These are phyloP conservation scores for Begonia masoniana DNA, from an alignment of 306 rosid species.

Conservation along the genomic window DNA sequence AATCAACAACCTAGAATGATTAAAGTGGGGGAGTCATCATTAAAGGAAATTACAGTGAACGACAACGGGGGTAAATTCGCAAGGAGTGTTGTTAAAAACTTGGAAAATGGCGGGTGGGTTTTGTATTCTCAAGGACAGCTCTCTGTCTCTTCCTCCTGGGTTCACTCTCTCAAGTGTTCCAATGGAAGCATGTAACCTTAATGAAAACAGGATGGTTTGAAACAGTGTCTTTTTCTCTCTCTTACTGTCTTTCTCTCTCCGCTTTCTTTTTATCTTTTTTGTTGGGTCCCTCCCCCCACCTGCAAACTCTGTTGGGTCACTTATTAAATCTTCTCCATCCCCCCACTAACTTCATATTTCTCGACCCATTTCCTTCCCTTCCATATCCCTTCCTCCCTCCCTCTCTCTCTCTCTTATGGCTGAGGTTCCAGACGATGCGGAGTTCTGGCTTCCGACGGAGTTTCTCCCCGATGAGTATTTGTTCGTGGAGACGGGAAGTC, in stretches of 20 bases:
- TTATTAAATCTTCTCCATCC: slow-evolving; percentile 8
- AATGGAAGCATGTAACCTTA: neutral
- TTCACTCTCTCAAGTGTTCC: too few species aligned
- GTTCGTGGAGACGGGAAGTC: neutral
- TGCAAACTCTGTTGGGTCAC: neutral
- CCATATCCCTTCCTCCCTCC: neutral
- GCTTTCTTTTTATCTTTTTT: neutral
- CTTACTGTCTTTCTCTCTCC: slow-evolving; percentile 1
- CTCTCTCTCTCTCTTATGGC: slow-evolving; percentile 5
- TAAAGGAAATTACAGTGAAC: too few species aligned
- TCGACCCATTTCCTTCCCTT: neutral
- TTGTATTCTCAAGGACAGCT: too few species aligned
- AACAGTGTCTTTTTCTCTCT: neutral
- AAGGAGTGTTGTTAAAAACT: too few species aligned
- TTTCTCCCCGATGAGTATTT: neutral
- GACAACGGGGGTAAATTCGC: too few species aligned
- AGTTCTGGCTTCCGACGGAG: slow-evolving; percentile 3
- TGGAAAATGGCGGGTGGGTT: too few species aligned
- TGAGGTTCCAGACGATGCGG: neutral
- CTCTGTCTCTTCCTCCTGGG: too few species aligned
- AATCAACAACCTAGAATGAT: too few species aligned
- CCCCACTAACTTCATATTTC: neutral
- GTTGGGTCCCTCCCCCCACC: slow-evolving; percentile 3
- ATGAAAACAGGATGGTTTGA: neutral
- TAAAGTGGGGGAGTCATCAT: too few species aligned